These are phyloP conservation scores for Stereocaulon alpinum DNA, from an alignment of 495 filamentous ascomycete genomes.

Conservation along the genomic window DNA sequence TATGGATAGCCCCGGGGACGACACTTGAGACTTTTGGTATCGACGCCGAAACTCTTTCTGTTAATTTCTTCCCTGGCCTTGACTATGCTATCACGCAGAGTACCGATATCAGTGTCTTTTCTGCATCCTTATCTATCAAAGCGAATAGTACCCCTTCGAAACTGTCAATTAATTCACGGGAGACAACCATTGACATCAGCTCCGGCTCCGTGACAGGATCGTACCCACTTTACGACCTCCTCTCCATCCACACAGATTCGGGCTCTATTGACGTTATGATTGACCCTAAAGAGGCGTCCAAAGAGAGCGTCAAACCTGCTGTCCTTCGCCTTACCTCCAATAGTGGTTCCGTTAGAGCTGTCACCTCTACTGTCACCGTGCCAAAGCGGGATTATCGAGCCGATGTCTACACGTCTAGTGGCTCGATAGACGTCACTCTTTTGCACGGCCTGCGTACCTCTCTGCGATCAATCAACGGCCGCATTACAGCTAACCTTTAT, in stretches of 20 bases:
- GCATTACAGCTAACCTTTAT: slow-evolving; percentile 13
- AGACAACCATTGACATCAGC: slow-evolving; percentile 10
- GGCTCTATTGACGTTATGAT: slow-evolving; percentile 15
- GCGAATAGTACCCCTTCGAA: not conserved
- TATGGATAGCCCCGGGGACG: slow-evolving; percentile 22
- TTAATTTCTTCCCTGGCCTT: slow-evolving; percentile 7
- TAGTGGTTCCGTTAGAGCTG: slow-evolving; percentile 10
- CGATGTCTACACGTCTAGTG: slow-evolving; percentile 11
- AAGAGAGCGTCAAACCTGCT: slow-evolving; percentile 7
- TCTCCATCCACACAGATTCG: slow-evolving; percentile 22
- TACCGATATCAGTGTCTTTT: slow-evolving; percentile 7
- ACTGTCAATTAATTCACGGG: slow-evolving; percentile 6
- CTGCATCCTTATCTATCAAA: slow-evolving; percentile 1
- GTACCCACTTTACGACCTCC: slow-evolving; percentile 26
- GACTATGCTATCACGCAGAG: slow-evolving; percentile 6
- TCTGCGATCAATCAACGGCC: slow-evolving; percentile 11
- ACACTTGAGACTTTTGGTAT: slow-evolving; percentile 32
- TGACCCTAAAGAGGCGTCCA: slow-evolving; percentile 9
- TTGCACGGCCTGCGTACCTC: slow-evolving; percentile 14
- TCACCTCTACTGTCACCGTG: not conserved
- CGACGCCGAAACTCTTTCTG: slow-evolving; percentile 19
- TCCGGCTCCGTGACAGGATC: slow-evolving; percentile 18
- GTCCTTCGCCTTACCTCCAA: slow-evolving; percentile 9
- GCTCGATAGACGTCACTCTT: slow-evolving; percentile 13
- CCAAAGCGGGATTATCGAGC: slow-evolving; percentile 16